Conservation (phyloP, 352 stramenopile species). For the Phytopythium helicoides region DNA sequence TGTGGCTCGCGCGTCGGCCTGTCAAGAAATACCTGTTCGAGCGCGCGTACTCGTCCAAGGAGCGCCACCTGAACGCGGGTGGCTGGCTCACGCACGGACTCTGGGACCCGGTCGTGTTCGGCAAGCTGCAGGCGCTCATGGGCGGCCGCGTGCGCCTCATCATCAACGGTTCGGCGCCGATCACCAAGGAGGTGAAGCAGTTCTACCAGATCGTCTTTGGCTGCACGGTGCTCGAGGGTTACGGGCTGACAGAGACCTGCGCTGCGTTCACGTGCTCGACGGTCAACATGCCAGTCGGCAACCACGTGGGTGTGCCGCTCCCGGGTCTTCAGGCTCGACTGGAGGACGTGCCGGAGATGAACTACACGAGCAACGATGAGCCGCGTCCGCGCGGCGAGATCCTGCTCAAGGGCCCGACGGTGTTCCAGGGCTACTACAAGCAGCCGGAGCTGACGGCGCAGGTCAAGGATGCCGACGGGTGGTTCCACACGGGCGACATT, state of each 20-base stretch:
- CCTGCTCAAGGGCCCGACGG: conserved; percentile 78
- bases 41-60: conserved; percentile 76
- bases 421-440: conserved; percentile 95
- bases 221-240: conserved; percentile 91
- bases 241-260: conserved; percentile 92
- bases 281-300: conserved; percentile 35
- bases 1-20: conserved; percentile 55
- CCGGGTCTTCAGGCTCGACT: conserved; percentile 89
- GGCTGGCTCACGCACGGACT: conserved; percentile 60
- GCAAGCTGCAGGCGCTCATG: conserved; percentile 91
- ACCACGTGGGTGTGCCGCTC: conserved; percentile 91
- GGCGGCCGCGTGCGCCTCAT: conserved; percentile 90
- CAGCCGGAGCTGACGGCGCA: conserved; percentile 83
- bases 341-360: conserved; percentile 96
- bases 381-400: conserved; percentile 79
- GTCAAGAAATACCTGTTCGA: conserved; percentile 90
- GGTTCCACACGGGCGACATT: conserved; percentile 97
- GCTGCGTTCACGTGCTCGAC: conserved; percentile 38
- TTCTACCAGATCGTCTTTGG: conserved; percentile 94
- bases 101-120: conserved; percentile 95
- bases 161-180: conserved; percentile 92
- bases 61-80: conserved; percentile 31
- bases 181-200: conserved; percentile 93
- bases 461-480: conserved; percentile 85
- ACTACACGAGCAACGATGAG: conserved; percentile 79